phyloP scores from a whole-genome alignment of 768 basidiomycete species.

The Termitomyces sp. region DNA sequence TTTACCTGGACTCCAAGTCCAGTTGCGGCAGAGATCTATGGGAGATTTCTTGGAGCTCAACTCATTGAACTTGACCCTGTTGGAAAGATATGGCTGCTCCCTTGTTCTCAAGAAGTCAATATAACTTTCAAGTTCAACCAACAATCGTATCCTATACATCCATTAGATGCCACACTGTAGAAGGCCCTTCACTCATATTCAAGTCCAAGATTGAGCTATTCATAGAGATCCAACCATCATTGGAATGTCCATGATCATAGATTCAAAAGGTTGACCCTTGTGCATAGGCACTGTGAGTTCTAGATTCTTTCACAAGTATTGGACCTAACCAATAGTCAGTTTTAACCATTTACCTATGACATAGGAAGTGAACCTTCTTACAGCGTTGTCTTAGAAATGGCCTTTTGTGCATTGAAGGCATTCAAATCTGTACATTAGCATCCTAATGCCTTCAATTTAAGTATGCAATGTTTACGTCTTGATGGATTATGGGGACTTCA shows the following conservation, averaged over 20 bases:
- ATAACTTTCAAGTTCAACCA: conserved; percentile 61
- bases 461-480: conserved; percentile 63
- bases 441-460: conserved; percentile 16
- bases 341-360: conserved; percentile 59
- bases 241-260: conserved; percentile 23
- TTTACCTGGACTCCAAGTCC: conserved; percentile 22
- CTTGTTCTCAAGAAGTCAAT: conserved; percentile 60
- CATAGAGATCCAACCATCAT: conserved; percentile 25
- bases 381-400: conserved; percentile 71
- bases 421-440: conserved; percentile 15
- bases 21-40: conserved; percentile 59
- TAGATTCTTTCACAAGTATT: background rate
- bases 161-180: conserved; percentile 56
- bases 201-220: background rate
- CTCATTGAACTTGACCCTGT: conserved; percentile 30
- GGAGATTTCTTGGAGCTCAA: conserved; percentile 45
- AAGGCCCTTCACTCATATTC: conserved; percentile 10
- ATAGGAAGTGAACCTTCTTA: conserved; percentile 34
- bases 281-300: conserved; percentile 37
- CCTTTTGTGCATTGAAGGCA: conserved; percentile 62
- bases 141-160: conserved; percentile 53
- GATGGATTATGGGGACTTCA: conserved; percentile 61
- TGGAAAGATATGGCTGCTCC: conserved; percentile 52
- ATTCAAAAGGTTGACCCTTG: conserved; percentile 23
- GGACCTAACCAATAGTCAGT: conserved; percentile 31